phyloP scores from a whole-genome alignment of 306 rosid genomes.

The Dryas drummondii region DNA sequence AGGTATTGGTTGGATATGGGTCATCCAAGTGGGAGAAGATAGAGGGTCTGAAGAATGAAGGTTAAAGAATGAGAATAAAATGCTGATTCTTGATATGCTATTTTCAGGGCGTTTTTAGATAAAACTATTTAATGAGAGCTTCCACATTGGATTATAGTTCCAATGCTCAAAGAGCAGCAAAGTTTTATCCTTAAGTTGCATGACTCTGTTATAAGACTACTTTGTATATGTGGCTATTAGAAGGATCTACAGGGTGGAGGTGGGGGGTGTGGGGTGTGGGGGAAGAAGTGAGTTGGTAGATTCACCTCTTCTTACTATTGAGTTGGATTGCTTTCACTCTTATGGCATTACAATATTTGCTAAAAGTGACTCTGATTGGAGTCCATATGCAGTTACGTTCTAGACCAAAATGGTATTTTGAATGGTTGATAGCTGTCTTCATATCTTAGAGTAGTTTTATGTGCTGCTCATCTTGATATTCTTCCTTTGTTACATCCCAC shows the following conservation, averaged over 20 bases:
- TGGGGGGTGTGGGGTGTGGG: too few species aligned
- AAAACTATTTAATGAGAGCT: neutral
- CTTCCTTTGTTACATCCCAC: too few species aligned
- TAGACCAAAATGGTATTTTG: too few species aligned
- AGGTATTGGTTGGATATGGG: conserved; percentile 3
- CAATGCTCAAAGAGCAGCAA: neutral
- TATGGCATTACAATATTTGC: too few species aligned
- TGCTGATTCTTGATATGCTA: neutral
- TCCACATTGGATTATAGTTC: neutral
- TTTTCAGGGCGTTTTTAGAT: too few species aligned
- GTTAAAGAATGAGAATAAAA: neutral
- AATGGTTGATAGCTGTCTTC: too few species aligned
- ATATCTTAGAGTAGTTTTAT: too few species aligned
- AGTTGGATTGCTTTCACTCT: neutral
- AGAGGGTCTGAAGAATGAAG: neutral
- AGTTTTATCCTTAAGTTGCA: neutral
- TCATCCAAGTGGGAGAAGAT: neutral
- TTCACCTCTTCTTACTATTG: neutral
- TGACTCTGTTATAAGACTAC: neutral
- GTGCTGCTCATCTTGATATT: too few species aligned
- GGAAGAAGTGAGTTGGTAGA: neutral
- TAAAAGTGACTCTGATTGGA: too few species aligned
- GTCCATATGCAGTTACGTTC: too few species aligned
- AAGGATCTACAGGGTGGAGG: neutral
- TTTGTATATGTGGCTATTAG: neutral